Evolutionary conservation across 345 rosid species (phyloP), one percentile per base, ranked within the genome.

Genomic region (Bretschneidera sinensis): DNA sequence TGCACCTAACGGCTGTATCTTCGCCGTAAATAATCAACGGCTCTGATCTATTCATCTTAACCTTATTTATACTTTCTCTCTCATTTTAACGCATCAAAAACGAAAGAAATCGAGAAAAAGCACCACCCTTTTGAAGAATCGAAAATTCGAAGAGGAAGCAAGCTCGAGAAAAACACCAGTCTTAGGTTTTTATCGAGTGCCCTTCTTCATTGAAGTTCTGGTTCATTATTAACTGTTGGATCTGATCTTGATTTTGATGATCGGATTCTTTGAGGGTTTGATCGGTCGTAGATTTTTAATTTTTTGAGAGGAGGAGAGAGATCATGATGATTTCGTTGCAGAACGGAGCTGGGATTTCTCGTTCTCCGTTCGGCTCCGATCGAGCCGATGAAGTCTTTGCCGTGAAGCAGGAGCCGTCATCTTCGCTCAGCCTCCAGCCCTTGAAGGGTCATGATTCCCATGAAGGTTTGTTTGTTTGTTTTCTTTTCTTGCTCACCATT

Each of bases 241-340:
- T 39, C 45, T 39, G 45, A 11, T 39, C 45, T 5, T 5, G 16
- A 14, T 39, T 39, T 39, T 5, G 45, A 39, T 39, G 45, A 39
- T 39, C 10, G 45, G 15, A 39, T 1, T 13, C 45, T 39, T 1
- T 1, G 45, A 31, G 15, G 45, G 2, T 9, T 39, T 39, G 45
- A 39, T 39, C 45, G 15, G 45, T 5, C 11, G 2, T 39, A 4
- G 15, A 39, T 39, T 39, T 39, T 39, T n/a, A n/a, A n/a, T n/a
- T 5, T 39, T 39, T 11, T 39, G 45, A 5, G 45, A 39, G 15
- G 45, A 39, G 45, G 45, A 11, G 15, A 39, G 6, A 14, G 16
- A 13, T 5, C 6, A 39, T 39, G 66, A 86, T 86, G 89, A 68
- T 86, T 63, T 74, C 83, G 66, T 66, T 81, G 64, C 84, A 80